Conservation (phyloP, 208 protist genomes). For the Lotmaria passim region DNA sequence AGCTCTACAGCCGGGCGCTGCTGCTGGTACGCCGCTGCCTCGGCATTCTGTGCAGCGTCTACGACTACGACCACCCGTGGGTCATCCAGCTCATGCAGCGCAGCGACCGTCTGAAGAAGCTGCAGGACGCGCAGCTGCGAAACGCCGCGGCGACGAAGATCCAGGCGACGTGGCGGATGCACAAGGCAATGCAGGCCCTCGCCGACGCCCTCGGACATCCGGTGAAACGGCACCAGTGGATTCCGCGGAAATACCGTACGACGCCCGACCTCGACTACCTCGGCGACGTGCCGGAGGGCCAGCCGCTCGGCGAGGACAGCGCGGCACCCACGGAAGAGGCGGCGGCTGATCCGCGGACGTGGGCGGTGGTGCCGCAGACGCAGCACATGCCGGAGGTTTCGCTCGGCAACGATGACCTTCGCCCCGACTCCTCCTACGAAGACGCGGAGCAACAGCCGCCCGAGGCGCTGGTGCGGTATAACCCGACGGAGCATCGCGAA, state of each 20-base stretch:
- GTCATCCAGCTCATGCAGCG: constrained; percentile 74
- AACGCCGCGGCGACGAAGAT: constrained; percentile 79
- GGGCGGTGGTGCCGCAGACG: constrained; percentile 22
- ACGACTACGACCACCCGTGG: constrained; percentile 89
- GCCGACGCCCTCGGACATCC: constrained; percentile 64
- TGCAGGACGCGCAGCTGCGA: constrained; percentile 50
- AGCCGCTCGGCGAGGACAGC: constrained; percentile 9
- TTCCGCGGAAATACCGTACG: constrained; percentile 48
- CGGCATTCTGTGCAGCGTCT: constrained; percentile 83
- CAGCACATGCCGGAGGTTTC: constrained; percentile 1
- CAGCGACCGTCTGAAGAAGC: constrained; percentile 48
- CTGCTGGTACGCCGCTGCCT: constrained; percentile 84
- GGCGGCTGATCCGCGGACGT: constrained; percentile 14
- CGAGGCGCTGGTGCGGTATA: constrained; percentile 35
- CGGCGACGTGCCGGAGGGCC: constrained; percentile 32
- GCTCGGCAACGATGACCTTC: neutral
- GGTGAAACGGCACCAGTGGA: constrained; percentile 70
- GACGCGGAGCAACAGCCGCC: neutral
- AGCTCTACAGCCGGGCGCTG: constrained; percentile 76
- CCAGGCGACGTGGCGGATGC: constrained; percentile 84
- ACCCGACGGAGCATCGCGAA: constrained; percentile 28
- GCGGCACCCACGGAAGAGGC: constrained; percentile 5
- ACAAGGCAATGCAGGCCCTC: constrained; percentile 66
- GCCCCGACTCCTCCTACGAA: constrained; percentile 1
- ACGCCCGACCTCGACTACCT: constrained; percentile 61